Percentiles rank a stretch among this genome's conserved stretches.
Evolutionary conservation across 441 rosid species (phyloP).

Genomic region (Melastoma candidum): DNA sequence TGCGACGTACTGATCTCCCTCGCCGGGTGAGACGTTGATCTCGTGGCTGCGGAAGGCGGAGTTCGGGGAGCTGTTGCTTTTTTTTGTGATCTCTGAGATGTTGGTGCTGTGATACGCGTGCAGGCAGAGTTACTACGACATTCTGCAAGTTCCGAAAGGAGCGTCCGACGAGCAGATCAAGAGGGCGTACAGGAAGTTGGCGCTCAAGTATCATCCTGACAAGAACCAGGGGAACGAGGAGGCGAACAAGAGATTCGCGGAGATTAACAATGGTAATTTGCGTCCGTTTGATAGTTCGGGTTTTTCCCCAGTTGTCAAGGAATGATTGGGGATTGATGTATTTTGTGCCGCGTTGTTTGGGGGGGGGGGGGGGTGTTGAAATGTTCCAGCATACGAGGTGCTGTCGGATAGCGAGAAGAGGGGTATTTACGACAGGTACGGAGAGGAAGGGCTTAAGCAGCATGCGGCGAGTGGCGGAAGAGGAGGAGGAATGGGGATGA

Average conservation of each 20-base stretch:
- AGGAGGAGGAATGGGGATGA: slow-evolving; percentile 66
- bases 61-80: not conserved
- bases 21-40: not conserved
- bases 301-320: not conserved
- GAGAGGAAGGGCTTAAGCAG: slow-evolving; percentile 93
- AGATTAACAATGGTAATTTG: slow-evolving; percentile 67
- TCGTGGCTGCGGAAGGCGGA: not conserved
- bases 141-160: slow-evolving; percentile 76
- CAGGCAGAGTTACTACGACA: slow-evolving; percentile 86
- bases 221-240: slow-evolving; percentile 93
- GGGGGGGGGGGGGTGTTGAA: not conserved
- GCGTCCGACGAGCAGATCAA: slow-evolving; percentile 98
- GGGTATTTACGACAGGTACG: slow-evolving; percentile 66
- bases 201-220: slow-evolving; percentile 95
- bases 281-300: slow-evolving; percentile 1
- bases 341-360: not conserved
- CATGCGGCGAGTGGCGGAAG: slow-evolving; percentile 78
- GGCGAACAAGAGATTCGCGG: slow-evolving; percentile 78
- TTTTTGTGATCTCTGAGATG: slow-evolving; percentile 11
- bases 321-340: not conserved
- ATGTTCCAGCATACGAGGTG: slow-evolving; percentile 72
- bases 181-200: slow-evolving; percentile 87
- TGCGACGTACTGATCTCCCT: no score
- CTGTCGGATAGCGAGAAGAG: slow-evolving; percentile 78
- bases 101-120: slow-evolving; percentile 12